A percentile compares a stretch with the other conserved stretches of the same genome.
Evolutionary conservation across 495 filamentous ascomycete species (phyloP).

Genomic region (Aspergillus hancockii): DNA sequence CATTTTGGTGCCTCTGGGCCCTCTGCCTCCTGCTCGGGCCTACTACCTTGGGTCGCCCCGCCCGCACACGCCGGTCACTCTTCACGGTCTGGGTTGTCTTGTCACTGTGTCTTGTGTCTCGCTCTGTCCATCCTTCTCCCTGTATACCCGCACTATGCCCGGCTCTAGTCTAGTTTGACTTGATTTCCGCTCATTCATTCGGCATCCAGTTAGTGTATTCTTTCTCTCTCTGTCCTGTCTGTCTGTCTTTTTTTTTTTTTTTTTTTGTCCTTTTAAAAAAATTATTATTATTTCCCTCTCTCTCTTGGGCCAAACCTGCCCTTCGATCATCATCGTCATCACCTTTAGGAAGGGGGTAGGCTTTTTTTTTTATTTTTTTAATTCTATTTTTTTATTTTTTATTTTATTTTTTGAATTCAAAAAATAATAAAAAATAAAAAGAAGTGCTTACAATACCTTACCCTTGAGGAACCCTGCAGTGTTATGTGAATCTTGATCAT

Average conservation of each 20-base stretch:
- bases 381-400: conserved; percentile 8
- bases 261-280: conserved; percentile 1
- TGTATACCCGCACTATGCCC: conserved; percentile 17
- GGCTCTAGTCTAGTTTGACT: conserved; percentile 18
- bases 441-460: conserved; percentile 16
- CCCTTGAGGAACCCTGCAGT: conserved; percentile 11
- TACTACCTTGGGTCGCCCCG: conserved; percentile 25
- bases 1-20: conserved; percentile 2
- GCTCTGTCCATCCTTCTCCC: conserved; percentile 8
- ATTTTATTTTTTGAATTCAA: conserved; percentile 7
- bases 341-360: conserved; percentile 15
- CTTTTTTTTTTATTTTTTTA: conserved; percentile 1
- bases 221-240: conserved; percentile 12
- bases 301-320: background rate
- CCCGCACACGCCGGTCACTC: conserved; percentile 21
- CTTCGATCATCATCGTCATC: conserved; percentile 6
- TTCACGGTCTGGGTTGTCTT: conserved; percentile 14
- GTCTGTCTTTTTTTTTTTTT: conserved; percentile 7
- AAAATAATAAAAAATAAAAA: conserved; percentile 11
- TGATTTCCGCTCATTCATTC: conserved; percentile 15
- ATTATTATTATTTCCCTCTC: background rate
- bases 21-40: conserved; percentile 24
- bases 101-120: conserved; percentile 6
- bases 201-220: background rate
- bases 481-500: conserved; percentile 15